Evolutionary conservation across 352 stramenopile species (phyloP).

Genomic region (Pythium grandisporangium): DNA sequence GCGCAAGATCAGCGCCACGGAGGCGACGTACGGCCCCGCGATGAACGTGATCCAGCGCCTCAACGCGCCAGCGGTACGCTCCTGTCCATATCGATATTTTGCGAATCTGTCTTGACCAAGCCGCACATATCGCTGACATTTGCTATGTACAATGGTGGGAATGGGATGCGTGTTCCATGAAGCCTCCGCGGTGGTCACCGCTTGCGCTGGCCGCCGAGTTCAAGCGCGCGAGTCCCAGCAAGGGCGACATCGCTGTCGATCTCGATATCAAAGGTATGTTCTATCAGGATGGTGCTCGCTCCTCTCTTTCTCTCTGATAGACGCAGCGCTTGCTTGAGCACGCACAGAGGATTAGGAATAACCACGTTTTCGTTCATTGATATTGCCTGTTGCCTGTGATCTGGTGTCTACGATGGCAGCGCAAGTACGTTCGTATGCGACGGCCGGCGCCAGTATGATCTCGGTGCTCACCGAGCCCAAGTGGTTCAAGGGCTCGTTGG

Average conservation of each 20-base stretch:
- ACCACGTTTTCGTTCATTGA: too few relatives aligned
- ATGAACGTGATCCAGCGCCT: slow-evolving; percentile 83
- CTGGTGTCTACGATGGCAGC: slow-evolving; percentile 23
- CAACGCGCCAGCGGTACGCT: slow-evolving; percentile 66
- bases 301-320: too few relatives aligned
- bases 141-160: slow-evolving; percentile 5
- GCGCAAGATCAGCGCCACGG: slow-evolving; percentile 69
- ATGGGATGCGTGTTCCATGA: too few relatives aligned
- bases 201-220: slow-evolving; percentile 97
- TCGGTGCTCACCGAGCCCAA: slow-evolving; percentile 96
- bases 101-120: too few relatives aligned
- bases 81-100: too few relatives aligned
- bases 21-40: slow-evolving; percentile 68
- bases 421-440: slow-evolving; percentile 88
- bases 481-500: slow-evolving; percentile 96
- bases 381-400: too few relatives aligned
- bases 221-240: slow-evolving; percentile 96
- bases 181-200: slow-evolving; percentile 48
- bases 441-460: slow-evolving; percentile 93
- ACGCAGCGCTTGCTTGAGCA: too few relatives aligned
- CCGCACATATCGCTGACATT: too few relatives aligned
- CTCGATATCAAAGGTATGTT: slow-evolving; percentile 49
- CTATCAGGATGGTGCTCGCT: background rate
- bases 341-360: too few relatives aligned
- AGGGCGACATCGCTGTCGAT: slow-evolving; percentile 91